Evolutionary conservation across 345 rosid genomes (phyloP), one percentile per base, ranked within the genome.

Genomic region (Erysimum cheiranthoides): DNA sequence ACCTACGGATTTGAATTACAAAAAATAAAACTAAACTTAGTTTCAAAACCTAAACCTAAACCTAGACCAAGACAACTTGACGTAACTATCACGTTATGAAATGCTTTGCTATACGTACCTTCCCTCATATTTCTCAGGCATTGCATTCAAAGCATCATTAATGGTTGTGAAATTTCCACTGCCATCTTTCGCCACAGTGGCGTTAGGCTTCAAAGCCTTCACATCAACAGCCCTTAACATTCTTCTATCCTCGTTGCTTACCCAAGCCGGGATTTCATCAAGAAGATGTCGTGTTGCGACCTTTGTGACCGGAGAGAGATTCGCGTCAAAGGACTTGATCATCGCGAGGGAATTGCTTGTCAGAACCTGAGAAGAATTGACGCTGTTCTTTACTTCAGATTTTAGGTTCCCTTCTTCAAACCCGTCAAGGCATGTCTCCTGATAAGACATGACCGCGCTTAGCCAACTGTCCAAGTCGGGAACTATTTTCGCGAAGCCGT

Each of bases 371-470:
- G 93, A 65, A 4, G 78, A 42, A 17, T 81, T 82, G 5, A 88
- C 40, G 2, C 73, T 66, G 30, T 80, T 84, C 57, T 82, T 77
- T 70, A 93, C 71, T 6, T 85, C 83, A 9, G 83, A 10, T 78
- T 83, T 93, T 30, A 74, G 32, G 34, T 46, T 64, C 25, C 95
- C 96, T 0, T 93, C 93, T 1, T 90, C 86, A 64, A 93, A 93
- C 0, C 88, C 90, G 52, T 93, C 98, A 27, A 89, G 65, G 40
- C 98, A 93, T 0, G 95, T 82, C 30, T 87, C 87, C 11, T 89
- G 90, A 74, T 93, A 93, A 17, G 96, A 76, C 75, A 89, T 83
- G 14, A 89, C 96, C 0, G 98, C 96, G 32, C 98, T 93, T n/a
- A 93, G 62, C 93, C 93, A 89, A 63, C 63, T 87, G 54, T 84